Conservation (phyloP, 495 filamentous ascomycete species). For the Thermothielavioides terrestris region DNA sequence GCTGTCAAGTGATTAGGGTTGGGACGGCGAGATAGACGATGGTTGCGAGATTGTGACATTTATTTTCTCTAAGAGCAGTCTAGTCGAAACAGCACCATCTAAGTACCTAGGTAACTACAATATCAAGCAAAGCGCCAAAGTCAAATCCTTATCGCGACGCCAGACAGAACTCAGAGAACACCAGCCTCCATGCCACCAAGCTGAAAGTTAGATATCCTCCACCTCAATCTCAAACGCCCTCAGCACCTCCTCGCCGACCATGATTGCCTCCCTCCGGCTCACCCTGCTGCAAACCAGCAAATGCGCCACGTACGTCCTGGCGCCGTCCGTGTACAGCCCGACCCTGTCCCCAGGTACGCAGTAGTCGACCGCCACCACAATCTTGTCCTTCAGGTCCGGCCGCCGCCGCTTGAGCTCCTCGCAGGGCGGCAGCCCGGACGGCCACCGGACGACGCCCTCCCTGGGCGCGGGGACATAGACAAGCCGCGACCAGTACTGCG, state of each 20-base stretch:
- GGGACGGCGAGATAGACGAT: no score
- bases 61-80: no score
- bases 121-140: no score
- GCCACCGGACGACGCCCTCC: constrained; percentile 13
- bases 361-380: constrained; percentile 20
- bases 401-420: constrained; percentile 19
- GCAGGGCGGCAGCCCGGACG: constrained; percentile 11
- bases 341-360: constrained; percentile 14
- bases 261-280: constrained; percentile 18
- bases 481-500: constrained; percentile 24
- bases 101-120: no score
- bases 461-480: constrained; percentile 23
- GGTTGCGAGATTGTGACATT: no score
- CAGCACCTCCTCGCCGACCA: constrained; percentile 18
- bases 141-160: no score
- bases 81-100: no score
- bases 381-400: constrained; percentile 16
- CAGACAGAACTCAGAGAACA: no score
- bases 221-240: constrained; percentile 10
- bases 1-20: no score
- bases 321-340: constrained; percentile 17
- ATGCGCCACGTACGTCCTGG: constrained; percentile 21
- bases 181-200: no score
- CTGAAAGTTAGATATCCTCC: neutral
- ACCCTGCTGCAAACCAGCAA: constrained; percentile 14